Conservation (phyloP, 2,329 filamentous ascomycete species). For the Pyrenophora graminea region DNA sequence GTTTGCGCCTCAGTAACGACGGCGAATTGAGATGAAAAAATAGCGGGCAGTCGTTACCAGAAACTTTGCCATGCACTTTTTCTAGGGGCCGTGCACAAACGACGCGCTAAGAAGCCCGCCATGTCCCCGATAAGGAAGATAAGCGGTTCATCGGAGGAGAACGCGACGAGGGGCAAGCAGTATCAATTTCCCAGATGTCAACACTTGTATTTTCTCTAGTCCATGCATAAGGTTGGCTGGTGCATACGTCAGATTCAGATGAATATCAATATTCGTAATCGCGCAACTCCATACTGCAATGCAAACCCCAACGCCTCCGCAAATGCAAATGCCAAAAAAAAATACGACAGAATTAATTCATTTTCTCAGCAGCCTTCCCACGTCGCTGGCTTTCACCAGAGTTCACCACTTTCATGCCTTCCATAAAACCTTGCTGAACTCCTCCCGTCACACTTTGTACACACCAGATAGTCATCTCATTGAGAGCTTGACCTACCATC, state of each 20-base stretch:
- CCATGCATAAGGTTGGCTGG: too few relatives aligned
- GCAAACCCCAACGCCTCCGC: background rate
- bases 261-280: background rate
- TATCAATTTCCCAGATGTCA: too few relatives aligned
- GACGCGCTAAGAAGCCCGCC: constrained; percentile 17
- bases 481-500: constrained; percentile 62
- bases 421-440: constrained; percentile 65
- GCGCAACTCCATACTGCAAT: background rate
- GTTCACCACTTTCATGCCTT: constrained; percentile 57
- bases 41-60: constrained; percentile 13
- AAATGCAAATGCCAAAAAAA: constrained; percentile 3
- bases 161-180: background rate
- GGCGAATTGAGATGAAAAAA: constrained; percentile 22
- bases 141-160: constrained; percentile 2
- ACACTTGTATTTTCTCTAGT: too few relatives aligned
- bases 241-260: background rate
- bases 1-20: constrained; percentile 14
- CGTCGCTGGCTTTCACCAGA: constrained; percentile 1
- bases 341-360: background rate
- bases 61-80: constrained; percentile 31
- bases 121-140: constrained; percentile 20
- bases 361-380: constrained; percentile 10
- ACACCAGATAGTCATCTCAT: constrained; percentile 63
- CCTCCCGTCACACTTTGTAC: constrained; percentile 68
- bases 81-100: constrained; percentile 25